Evolutionary conservation across 202 grass and related monocot genomes (phyloP).

Genomic region (Elaeis oleifera): DNA sequence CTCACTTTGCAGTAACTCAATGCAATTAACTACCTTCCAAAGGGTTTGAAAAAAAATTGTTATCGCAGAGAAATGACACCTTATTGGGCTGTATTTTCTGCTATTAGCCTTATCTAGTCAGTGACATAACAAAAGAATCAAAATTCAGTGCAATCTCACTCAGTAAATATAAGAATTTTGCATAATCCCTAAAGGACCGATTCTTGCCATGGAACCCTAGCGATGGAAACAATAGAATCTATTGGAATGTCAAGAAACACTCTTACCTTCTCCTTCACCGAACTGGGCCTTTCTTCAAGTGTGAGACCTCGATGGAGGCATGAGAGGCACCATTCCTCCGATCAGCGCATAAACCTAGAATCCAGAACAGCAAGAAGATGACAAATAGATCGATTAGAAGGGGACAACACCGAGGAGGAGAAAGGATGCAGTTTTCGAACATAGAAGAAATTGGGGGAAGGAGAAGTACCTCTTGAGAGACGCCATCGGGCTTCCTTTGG

Average conservation of each 20-base stretch:
- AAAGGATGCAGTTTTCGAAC: not conserved
- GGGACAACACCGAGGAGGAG: not conserved
- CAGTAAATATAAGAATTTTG: too few relatives aligned
- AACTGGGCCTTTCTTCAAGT: constrained; percentile 66
- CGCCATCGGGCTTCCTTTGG: constrained; percentile 95
- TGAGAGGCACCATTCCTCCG: constrained; percentile 75
- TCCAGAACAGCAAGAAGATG: not conserved
- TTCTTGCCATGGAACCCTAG: too few relatives aligned
- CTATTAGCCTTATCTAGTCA: too few relatives aligned
- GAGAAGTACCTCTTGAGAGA: constrained; percentile 57
- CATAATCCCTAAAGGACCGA: too few relatives aligned
- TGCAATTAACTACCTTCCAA: too few relatives aligned
- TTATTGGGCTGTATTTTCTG: too few relatives aligned
- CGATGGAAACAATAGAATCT: too few relatives aligned
- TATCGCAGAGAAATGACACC: too few relatives aligned
- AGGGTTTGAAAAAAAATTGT: too few relatives aligned
- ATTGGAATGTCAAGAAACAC: not conserved
- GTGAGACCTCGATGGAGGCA: constrained; percentile 73
- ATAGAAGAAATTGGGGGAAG: not conserved
- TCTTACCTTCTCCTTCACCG: constrained; percentile 71
- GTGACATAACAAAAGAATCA: too few relatives aligned
- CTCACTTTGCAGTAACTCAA: too few relatives aligned
- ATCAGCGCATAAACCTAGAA: constrained; percentile 91
- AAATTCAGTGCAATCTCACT: too few relatives aligned
- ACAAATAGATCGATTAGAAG: not conserved